A percentile compares a stretch with the other conserved stretches of the same genome.
Evolutionary conservation across 2,329 filamentous ascomycete species (phyloP).

Genomic region (Hypoxylon sp.): DNA sequence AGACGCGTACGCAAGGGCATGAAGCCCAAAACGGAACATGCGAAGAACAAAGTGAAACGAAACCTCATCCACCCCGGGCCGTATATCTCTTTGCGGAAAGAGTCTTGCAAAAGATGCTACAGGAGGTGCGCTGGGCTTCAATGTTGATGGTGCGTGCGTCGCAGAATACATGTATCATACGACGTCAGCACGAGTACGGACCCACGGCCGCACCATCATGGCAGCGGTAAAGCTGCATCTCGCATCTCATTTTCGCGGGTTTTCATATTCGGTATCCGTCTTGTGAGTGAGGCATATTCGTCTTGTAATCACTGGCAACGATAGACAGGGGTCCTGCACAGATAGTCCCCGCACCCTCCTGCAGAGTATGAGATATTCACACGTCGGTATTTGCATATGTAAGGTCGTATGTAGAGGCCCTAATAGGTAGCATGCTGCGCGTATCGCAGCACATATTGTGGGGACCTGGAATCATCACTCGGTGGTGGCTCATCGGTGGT

Average conservation of each 20-base stretch:
- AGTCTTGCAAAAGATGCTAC: conserved; percentile 3
- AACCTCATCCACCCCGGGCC: not conserved
- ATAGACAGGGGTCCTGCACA: not conserved
- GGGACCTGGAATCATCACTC: conserved; percentile 3
- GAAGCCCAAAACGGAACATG: conserved; percentile 12
- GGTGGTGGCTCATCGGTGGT: conserved; percentile 6
- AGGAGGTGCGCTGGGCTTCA: not conserved
- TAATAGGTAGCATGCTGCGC: not conserved
- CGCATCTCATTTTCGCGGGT: not conserved
- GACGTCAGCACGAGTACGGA: conserved; percentile 31
- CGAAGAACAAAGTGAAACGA: conserved; percentile 36
- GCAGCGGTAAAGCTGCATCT: conserved; percentile 1
- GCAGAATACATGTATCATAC: conserved; percentile 40
- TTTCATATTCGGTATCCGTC: conserved; percentile 4
- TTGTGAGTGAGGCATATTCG: not conserved
- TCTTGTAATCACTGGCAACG: not conserved
- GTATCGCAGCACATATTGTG: not conserved
- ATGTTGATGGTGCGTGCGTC: conserved; percentile 23
- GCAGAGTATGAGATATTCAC: not conserved
- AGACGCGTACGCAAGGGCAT: conserved; percentile 5
- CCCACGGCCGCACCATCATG: conserved; percentile 31
- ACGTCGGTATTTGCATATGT: not conserved
- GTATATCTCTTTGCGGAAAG: conserved; percentile 12
- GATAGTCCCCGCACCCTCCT: conserved; percentile 5
- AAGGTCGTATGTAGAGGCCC: not conserved